Conservation (phyloP, 2,329 filamentous ascomycete genomes). For the Zasmidium cellare region DNA sequence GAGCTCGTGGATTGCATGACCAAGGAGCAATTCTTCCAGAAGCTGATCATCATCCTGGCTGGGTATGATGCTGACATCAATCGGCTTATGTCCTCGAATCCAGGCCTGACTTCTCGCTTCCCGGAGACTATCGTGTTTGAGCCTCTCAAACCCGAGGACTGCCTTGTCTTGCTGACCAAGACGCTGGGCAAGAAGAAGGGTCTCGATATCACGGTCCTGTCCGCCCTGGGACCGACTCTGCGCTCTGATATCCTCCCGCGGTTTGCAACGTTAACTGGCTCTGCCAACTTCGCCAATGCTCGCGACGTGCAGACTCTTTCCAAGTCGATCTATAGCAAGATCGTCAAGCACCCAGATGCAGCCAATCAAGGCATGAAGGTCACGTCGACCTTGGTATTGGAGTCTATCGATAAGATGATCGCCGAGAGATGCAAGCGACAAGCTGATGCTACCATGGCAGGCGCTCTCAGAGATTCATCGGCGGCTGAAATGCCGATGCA, state of each 20-base stretch:
- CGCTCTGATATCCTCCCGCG: conserved; percentile 23
- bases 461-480: background rate
- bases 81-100: conserved; percentile 60
- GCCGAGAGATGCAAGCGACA: conserved; percentile 29
- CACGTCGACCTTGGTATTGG: conserved; percentile 28
- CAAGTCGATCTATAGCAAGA: conserved; percentile 50
- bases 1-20: conserved; percentile 56
- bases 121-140: conserved; percentile 61
- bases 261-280: conserved; percentile 44
- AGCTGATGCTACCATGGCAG: conserved; percentile 2
- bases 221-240: background rate
- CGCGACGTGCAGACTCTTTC: conserved; percentile 60
- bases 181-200: conserved; percentile 27
- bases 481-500: background rate
- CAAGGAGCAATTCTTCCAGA: conserved; percentile 58
- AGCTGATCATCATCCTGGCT: conserved; percentile 67
- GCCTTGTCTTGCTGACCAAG: conserved; percentile 40
- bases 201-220: conserved; percentile 3
- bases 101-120: conserved; percentile 65
- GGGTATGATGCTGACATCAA: conserved; percentile 70
- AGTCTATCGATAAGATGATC: conserved; percentile 34
- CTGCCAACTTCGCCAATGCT: conserved; percentile 62
- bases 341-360: conserved; percentile 27
- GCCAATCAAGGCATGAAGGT: conserved; percentile 25
- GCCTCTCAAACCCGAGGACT: conserved; percentile 33